These are phyloP conservation scores for Apophysomyces trapeziformis DNA, from an alignment of 371 early-diverging fungal genomes.

Conservation along the genomic window DNA sequence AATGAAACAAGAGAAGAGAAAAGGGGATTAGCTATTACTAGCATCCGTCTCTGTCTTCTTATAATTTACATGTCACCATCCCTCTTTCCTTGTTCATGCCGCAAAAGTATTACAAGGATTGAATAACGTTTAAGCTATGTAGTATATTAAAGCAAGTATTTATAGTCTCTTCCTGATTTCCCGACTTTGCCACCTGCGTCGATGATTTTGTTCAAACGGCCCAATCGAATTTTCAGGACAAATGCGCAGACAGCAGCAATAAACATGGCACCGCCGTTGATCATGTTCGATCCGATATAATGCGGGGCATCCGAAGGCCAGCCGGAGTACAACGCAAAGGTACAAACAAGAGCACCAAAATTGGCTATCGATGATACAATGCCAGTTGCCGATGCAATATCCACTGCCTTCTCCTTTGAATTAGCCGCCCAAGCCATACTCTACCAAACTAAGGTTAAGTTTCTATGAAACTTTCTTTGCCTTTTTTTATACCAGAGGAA, in stretches of 20 bases:
- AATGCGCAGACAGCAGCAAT: conserved; percentile 44
- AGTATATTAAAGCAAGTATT: conserved; percentile 15
- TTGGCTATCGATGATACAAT: conserved; percentile 55
- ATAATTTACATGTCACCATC: too few species aligned
- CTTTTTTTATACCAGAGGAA: conserved; percentile 44
- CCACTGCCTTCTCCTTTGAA: conserved; percentile 43
- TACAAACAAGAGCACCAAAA: conserved; percentile 51
- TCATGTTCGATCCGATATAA: conserved; percentile 55
- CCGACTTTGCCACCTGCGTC: conserved; percentile 24
- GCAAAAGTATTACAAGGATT: background rate
- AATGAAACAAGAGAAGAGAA: background rate
- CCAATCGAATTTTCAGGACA: conserved; percentile 31
- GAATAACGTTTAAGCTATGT: background rate
- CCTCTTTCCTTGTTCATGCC: background rate
- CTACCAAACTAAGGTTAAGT: conserved; percentile 15
- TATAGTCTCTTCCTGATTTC: conserved; percentile 16
- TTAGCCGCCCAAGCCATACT: conserved; percentile 61
- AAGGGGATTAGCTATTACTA: background rate
- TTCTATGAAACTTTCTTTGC: too few species aligned
- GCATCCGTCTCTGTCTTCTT: too few species aligned
- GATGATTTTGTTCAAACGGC: conserved; percentile 35
- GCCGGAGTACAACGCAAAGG: conserved; percentile 54
- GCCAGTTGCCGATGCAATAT: conserved; percentile 52
- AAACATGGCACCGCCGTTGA: conserved; percentile 53
- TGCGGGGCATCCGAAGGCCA: conserved; percentile 54